phyloP scores from a whole-genome alignment of 2,329 filamentous ascomycete species.

The Paradendryphiella salina region DNA sequence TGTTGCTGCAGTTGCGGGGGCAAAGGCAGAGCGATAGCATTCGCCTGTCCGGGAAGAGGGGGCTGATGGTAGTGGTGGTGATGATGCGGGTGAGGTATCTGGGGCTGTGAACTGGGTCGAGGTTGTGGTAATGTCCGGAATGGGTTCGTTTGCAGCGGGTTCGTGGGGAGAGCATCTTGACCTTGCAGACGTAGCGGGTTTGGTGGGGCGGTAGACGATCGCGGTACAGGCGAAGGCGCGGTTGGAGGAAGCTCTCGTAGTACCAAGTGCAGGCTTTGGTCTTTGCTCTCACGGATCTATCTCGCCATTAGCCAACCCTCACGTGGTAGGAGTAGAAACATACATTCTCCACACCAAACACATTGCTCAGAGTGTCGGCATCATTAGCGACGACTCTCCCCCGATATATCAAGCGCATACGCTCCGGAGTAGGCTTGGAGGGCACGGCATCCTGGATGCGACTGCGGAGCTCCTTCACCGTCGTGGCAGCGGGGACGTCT shows the following conservation, averaged over 20 bases:
- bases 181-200: constrained; percentile 32
- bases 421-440: constrained; percentile 40
- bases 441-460: constrained; percentile 57
- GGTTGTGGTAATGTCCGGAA: constrained; percentile 36
- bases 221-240: constrained; percentile 25
- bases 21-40: constrained; percentile 21
- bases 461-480: constrained; percentile 57
- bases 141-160: constrained; percentile 36
- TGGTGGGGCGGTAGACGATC: constrained; percentile 46
- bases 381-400: constrained; percentile 58
- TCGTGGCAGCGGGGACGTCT: constrained; percentile 46
- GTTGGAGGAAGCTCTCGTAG: constrained; percentile 40
- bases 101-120: constrained; percentile 37
- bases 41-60: constrained; percentile 15
- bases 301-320: constrained; percentile 18
- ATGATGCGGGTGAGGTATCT: constrained; percentile 18
- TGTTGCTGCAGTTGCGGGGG: constrained; percentile 33
- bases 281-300: constrained; percentile 42
- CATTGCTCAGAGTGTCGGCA: constrained; percentile 52
- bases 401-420: constrained; percentile 62
- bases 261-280: constrained; percentile 47
- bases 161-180: constrained; percentile 18
- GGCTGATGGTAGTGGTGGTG: constrained; percentile 24
- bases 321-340: constrained; percentile 21
- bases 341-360: constrained; percentile 58